phyloP scores from a whole-genome alignment of 2,329 filamentous ascomycete genomes.

The Ophiocordyceps camponoti-floridani region DNA sequence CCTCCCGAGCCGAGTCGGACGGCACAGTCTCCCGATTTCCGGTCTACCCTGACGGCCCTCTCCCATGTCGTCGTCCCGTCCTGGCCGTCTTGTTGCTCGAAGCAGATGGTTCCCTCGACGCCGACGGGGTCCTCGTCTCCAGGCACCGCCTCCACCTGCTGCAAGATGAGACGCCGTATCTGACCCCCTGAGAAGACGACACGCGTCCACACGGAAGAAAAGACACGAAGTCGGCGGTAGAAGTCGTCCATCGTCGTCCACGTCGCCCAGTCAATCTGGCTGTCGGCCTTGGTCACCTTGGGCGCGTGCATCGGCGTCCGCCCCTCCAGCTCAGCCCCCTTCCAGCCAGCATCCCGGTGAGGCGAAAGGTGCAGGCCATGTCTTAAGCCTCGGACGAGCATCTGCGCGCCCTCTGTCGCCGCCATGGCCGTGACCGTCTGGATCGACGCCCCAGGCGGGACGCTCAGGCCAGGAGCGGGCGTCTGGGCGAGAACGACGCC shows the following conservation, averaged over 20 bases:
- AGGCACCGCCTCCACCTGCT: conserved; percentile 11
- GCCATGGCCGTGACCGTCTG: conserved; percentile 27
- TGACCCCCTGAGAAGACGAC: conserved; percentile 9
- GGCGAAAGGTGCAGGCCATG: conserved; percentile 48
- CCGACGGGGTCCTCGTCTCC: conserved; percentile 1
- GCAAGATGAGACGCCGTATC: conserved; percentile 20
- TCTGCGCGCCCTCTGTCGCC: conserved; percentile 44
- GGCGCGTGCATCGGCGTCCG: conserved; percentile 34
- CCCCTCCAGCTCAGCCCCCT: conserved; percentile 4
- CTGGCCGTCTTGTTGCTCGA: conserved; percentile 4
- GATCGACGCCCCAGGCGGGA: conserved; percentile 25
- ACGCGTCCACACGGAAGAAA: conserved; percentile 49
- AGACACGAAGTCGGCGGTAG: conserved; percentile 37
- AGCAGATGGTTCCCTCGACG: conserved; percentile 2
- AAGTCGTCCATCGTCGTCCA: too few species aligned
- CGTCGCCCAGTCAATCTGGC: conserved; percentile 38
- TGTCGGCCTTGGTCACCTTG: conserved; percentile 52
- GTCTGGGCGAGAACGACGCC: conserved; percentile 61
- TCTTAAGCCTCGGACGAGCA: conserved; percentile 51
- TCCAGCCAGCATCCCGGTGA: conserved; percentile 15
- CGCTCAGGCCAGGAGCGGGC: conserved; percentile 34
- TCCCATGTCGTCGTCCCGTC: not conserved
- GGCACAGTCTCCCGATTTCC: conserved; percentile 5
- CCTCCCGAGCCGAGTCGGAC: conserved; percentile 7
- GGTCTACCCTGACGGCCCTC: conserved; percentile 3